Evolutionary conservation across 2,329 filamentous ascomycete species (phyloP).

Genomic region (Colletotrichum sublineola): DNA sequence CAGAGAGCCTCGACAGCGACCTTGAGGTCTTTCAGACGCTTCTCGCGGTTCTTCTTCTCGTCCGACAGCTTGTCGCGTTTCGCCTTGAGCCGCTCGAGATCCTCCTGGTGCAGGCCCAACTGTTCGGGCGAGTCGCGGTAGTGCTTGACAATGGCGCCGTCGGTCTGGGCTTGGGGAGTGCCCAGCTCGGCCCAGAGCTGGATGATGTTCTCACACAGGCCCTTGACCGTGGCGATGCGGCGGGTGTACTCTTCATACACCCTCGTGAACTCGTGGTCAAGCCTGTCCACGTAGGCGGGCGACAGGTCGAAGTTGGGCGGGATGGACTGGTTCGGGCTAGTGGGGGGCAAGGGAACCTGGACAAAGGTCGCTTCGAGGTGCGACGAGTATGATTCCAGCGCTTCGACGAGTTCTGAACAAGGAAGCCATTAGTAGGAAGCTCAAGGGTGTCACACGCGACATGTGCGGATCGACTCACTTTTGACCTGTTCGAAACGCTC

Average conservation of each 20-base stretch:
- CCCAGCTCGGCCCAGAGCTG: constrained; percentile 96
- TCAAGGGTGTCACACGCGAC: neutral
- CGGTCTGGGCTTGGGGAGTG: constrained; percentile 92
- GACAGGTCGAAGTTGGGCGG: constrained; percentile 94
- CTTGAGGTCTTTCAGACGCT: constrained; percentile 80
- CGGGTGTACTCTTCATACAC: constrained; percentile 97
- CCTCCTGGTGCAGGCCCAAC: constrained; percentile 90
- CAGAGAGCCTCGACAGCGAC: constrained; percentile 86
- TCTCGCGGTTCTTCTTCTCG: constrained; percentile 89
- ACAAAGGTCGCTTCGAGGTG: constrained; percentile 94
- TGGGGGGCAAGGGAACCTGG: constrained; percentile 86
- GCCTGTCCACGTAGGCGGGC: constrained; percentile 83
- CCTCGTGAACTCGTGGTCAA: constrained; percentile 92
- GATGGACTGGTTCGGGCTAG: constrained; percentile 79
- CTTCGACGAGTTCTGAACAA: constrained; percentile 84
- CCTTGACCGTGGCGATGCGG: constrained; percentile 81
- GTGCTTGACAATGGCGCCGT: constrained; percentile 86
- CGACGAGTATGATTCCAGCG: constrained; percentile 94
- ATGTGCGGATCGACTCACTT: constrained; percentile 69
- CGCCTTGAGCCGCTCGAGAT: constrained; percentile 77
- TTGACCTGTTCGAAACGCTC: constrained; percentile 97
- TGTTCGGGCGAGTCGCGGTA: constrained; percentile 94
- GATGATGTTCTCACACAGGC: constrained; percentile 86
- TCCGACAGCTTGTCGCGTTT: constrained; percentile 87
- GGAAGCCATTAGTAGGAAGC: constrained; percentile 28